Evolutionary conservation across 805 yeast genomes (phyloP).

Genomic region (Wickerhamiella allomyrinae): DNA sequence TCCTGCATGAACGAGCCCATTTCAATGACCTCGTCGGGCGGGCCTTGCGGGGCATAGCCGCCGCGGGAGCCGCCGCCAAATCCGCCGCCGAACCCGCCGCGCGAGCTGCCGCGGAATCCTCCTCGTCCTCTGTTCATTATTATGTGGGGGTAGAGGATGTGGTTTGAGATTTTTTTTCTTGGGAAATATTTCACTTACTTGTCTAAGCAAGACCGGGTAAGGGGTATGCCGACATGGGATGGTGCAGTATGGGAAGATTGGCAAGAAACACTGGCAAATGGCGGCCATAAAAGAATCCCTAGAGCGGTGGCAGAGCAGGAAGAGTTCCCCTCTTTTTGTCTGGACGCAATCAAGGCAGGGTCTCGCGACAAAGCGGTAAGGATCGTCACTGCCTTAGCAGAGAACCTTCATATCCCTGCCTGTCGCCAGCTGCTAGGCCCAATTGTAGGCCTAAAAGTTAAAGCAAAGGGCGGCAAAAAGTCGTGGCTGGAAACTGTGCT

Average conservation of each 20-base stretch:
- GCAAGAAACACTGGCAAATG: neutral
- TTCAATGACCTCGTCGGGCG: constrained; percentile 90
- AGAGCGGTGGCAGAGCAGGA: neutral
- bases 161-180: constrained; percentile 2
- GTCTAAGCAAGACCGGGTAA: neutral
- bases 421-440: neutral
- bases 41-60: constrained; percentile 61
- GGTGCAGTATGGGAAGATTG: neutral
- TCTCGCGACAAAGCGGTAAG: neutral
- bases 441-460: neutral
- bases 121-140: constrained; percentile 54
- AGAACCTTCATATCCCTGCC: neutral
- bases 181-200: neutral
- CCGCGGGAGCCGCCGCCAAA: constrained; percentile 35
- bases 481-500: neutral
- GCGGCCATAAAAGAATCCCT: neutral
- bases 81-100: constrained; percentile 57
- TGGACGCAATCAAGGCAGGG: neutral
- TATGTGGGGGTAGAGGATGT: neutral
- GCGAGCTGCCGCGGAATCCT: constrained; percentile 38
- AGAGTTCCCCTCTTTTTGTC: neutral
- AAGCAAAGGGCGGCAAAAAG: neutral
- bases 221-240: neutral
- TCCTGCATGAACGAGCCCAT: constrained; percentile 88
- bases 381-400: neutral